phyloP scores from a whole-genome alignment of 345 rosid genomes.

The Arabidopsis suecica region DNA sequence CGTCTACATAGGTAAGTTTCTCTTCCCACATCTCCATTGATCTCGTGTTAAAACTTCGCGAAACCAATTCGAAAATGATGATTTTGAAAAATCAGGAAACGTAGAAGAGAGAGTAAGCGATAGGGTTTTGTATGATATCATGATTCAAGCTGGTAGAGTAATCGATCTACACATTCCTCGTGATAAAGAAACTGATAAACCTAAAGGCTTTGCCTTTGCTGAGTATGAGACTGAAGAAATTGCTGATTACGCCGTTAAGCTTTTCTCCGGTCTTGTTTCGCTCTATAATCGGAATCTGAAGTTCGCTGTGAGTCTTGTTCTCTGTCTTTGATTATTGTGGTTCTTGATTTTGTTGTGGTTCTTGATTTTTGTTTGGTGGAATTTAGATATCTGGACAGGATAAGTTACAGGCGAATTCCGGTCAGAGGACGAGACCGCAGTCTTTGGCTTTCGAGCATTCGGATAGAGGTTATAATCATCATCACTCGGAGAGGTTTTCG shows the following conservation, averaged over 20 bases:
- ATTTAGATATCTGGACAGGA: constrained; percentile 88
- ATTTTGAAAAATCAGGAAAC: constrained; percentile 56
- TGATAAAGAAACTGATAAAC: constrained; percentile 81
- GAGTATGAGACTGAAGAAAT: constrained; percentile 83
- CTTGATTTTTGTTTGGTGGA: constrained; percentile 3
- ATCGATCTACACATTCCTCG: constrained; percentile 81
- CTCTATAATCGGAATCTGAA: constrained; percentile 74
- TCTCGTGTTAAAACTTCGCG: neutral
- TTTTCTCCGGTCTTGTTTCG: constrained; percentile 90
- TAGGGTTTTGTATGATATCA: constrained; percentile 82
- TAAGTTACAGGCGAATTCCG: constrained; percentile 50
- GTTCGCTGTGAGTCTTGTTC: constrained; percentile 61
- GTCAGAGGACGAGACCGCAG: constrained; percentile 51
- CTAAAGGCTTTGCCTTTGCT: constrained; percentile 90
- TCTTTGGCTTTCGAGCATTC: constrained; percentile 39
- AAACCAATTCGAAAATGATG: neutral
- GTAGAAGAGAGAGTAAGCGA: constrained; percentile 89
- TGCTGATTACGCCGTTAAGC: constrained; percentile 92
- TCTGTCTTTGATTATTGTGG: neutral
- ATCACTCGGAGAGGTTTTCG: constrained; percentile 47
- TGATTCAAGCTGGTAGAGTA: constrained; percentile 88
- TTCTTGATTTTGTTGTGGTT: neutral
- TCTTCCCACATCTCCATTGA: neutral
- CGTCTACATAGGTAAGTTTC: constrained; percentile 59
- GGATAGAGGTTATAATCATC: constrained; percentile 21